Base-by-base conservation (phyloP, 306 rosid genomes). In the Citrullus colocynthis region DNA sequence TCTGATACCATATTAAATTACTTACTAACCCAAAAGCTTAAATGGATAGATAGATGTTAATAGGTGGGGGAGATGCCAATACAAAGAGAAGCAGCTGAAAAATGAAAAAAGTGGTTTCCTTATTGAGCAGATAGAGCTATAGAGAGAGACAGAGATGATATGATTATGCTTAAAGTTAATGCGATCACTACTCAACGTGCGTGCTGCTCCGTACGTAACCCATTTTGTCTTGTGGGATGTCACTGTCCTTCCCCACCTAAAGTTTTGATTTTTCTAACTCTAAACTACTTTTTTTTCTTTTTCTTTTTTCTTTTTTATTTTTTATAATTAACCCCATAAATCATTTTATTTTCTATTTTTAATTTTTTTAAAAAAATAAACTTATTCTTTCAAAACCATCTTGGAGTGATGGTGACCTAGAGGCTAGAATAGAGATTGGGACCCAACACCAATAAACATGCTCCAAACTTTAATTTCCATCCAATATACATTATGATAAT, bases 151-250 rank as follows among this genome's bases (percentile, higher is more conserved):
- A 39, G 74, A 67, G 30, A 67, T 37, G 45, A 63, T 15, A 34
- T 62, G 55, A 41, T 42, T 14, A 15, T 67, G 76, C 58, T 71
- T 66, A 66, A 42, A 39, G 73, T 67, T 67, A 67, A 41, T 67
- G 55, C 36, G 5, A 67, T 71, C 58, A 71, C 76, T 71, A 71
- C 76, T 71, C 5, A 71, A 71, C 76, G 76, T 71, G 76, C 76
- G 39, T 71, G 76, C 76, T 24, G 18, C 54, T 41, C 54, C 74
- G 74, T 67, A 67, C 74, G 9, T 11, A 41, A 42, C 74, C 74
- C 74, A 42, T 67, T 67, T 67, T 67, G 74, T 67, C 74, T 67
- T 32, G 44, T 63, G 69, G 44, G 44, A 63, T 30, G 69, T 63
- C 69, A 32, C 15, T 63, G 69, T 63, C 69, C 10, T 2, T 61